Evolutionary conservation across 2,329 filamentous ascomycete species (phyloP).

Genomic region (Westerdykella sp.): DNA sequence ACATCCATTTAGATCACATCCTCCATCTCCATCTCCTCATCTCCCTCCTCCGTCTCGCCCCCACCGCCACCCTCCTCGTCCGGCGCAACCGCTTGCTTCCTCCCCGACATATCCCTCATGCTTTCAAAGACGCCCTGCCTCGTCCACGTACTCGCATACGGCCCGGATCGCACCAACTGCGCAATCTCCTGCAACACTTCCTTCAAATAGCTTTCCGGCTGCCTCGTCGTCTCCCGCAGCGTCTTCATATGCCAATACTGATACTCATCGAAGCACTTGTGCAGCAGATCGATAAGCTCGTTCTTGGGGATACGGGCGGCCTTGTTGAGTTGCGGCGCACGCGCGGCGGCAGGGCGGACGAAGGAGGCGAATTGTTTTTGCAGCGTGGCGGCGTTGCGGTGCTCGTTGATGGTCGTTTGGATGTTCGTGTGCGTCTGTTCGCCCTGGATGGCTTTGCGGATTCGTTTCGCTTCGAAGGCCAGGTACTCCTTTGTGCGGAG

Average conservation of each 20-base stretch:
- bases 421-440: slow-evolving; percentile 26
- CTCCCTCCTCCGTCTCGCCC: slow-evolving; percentile 59
- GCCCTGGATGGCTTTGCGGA: slow-evolving; percentile 43
- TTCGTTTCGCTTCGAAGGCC: slow-evolving; percentile 37
- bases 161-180: slow-evolving; percentile 72
- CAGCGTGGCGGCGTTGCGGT: slow-evolving; percentile 16
- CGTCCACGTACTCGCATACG: slow-evolving; percentile 80
- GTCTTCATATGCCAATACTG: slow-evolving; percentile 92
- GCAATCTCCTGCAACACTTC: slow-evolving; percentile 78
- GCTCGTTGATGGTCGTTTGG: slow-evolving; percentile 18
- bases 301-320: slow-evolving; percentile 83
- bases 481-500: slow-evolving; percentile 41
- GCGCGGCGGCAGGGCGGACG: slow-evolving; percentile 18
- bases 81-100: slow-evolving; percentile 18
- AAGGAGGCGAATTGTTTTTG: slow-evolving; percentile 31
- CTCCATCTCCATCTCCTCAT: slow-evolving; percentile 67
- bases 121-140: slow-evolving; percentile 63
- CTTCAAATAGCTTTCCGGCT: slow-evolving; percentile 91
- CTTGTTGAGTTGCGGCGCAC: slow-evolving; percentile 54
- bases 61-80: slow-evolving; percentile 45
- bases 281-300: slow-evolving; percentile 80
- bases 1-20: slow-evolving; percentile 50
- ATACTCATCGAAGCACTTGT: slow-evolving; percentile 75
- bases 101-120: slow-evolving; percentile 38
- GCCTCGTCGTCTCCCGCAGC: slow-evolving; percentile 67